A percentile compares a stretch with the other conserved stretches of the same genome.
These are phyloP conservation scores for Nannizziopsis arthrosporioides DNA, from an alignment of 2,329 filamentous ascomycete genomes.

Conservation along the genomic window DNA sequence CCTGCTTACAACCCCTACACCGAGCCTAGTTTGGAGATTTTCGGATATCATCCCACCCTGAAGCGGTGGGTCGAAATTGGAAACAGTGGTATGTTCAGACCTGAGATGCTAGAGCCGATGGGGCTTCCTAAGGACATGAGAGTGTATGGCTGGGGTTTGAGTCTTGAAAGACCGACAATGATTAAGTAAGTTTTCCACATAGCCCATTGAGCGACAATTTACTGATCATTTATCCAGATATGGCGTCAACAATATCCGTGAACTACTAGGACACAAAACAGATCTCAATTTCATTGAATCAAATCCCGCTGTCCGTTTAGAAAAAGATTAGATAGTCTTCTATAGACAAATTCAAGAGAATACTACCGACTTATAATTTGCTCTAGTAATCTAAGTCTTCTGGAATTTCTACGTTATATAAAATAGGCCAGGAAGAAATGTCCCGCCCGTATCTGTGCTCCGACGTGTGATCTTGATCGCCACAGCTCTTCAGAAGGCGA, in stretches of 20 bases:
- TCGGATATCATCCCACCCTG: conserved; percentile 82
- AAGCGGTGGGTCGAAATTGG: conserved; percentile 93
- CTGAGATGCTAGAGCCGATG: conserved; percentile 94
- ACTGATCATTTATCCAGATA: conserved; percentile 34
- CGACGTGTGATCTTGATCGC: conserved; percentile 46
- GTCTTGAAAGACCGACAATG: conserved; percentile 91
- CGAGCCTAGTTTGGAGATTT: conserved; percentile 96
- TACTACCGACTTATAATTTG: not conserved
- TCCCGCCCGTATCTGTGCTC: conserved; percentile 59
- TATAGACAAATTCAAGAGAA: conserved; percentile 9
- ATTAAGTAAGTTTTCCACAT: conserved; percentile 58
- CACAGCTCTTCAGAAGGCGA: conserved; percentile 53
- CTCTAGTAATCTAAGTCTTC: not conserved
- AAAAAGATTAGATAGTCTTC: conserved; percentile 53
- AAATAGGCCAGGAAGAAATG: conserved; percentile 26
- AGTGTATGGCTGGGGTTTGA: conserved; percentile 89
- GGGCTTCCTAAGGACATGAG: conserved; percentile 81
- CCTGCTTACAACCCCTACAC: conserved; percentile 94
- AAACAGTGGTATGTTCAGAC: conserved; percentile 97
- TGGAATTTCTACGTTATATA: not conserved
- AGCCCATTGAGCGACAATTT: not conserved
- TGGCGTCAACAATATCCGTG: conserved; percentile 77
- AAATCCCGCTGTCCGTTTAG: conserved; percentile 80
- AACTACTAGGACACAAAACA: conserved; percentile 88
- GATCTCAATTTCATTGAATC: conserved; percentile 84